phyloP scores from a whole-genome alignment of 2,329 filamentous ascomycete species.

The Nemania sp. region DNA sequence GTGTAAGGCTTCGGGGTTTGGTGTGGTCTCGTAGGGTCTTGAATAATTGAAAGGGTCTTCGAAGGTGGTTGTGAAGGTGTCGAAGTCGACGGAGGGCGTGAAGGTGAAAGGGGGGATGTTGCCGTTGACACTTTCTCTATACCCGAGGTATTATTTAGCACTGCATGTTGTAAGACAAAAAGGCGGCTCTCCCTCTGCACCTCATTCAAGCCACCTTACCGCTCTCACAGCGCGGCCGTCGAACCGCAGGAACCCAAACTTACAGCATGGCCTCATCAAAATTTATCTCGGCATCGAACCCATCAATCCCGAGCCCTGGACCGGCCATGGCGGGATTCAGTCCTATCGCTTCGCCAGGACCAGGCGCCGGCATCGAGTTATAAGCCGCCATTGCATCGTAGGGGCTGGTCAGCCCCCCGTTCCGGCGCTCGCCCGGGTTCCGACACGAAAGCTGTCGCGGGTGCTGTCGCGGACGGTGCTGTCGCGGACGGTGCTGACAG shows the following conservation, averaged over 20 bases:
- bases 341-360: constrained; percentile 60
- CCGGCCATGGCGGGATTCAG: constrained; percentile 57
- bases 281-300: constrained; percentile 64
- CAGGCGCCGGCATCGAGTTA: constrained; percentile 66
- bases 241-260: constrained; percentile 46
- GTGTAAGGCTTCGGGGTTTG: constrained; percentile 57
- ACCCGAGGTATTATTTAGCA: constrained; percentile 40
- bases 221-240: neutral
- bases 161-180: constrained; percentile 25
- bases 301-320: constrained; percentile 59
- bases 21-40: constrained; percentile 60
- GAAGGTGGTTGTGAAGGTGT: constrained; percentile 70
- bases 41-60: constrained; percentile 75
- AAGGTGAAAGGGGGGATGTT: constrained; percentile 62
- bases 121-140: constrained; percentile 60
- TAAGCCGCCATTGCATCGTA: constrained; percentile 69
- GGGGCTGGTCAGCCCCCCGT: constrained; percentile 46
- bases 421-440: constrained; percentile 34
- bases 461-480: constrained; percentile 10
- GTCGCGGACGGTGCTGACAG: constrained; percentile 30
- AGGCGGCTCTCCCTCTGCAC: neutral
- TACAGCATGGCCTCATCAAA: constrained; percentile 71
- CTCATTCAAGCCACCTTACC: constrained; percentile 2
- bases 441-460: constrained; percentile 9
- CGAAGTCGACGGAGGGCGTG: constrained; percentile 70